Evolutionary conservation across 2,329 filamentous ascomycete species (phyloP), one percentile per base, ranked within the genome.

Genomic region (Hymenoscyphus scutula): DNA sequence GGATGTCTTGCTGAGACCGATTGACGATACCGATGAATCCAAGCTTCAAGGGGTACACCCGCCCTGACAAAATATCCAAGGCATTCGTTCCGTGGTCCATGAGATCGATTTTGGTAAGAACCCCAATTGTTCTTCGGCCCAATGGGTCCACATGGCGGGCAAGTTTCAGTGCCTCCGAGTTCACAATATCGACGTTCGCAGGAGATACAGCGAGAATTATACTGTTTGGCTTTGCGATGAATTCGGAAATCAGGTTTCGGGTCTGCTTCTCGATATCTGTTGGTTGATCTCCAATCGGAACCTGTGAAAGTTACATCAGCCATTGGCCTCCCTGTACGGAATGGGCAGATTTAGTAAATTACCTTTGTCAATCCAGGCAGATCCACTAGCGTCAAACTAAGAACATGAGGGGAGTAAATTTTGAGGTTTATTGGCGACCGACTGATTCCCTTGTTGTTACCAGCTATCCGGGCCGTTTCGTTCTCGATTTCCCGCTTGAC

Each of bases 21-120:
- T 99, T 99, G 72, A 99, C 94, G 17, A 98, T 93, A 65, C 95
- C 95, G 70, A 99, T 98, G 75, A 98, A 99, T 30, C 95, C 95
- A 66, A 99, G 85, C 78, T 98, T 99, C 70, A 99, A 77, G 8
- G 95, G 95, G 76, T 99, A 99, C 2, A 99, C 95, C 29, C 95
- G 89, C 3, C 95, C 95, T 6, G 94, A 96, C n/a, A 99, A 83
- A 70, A 99, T 99, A 73, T 99, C 95, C 70, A 99, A 83, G 17
- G 95, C 95, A 73, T 99, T 98, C 62, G 95, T 99, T 66, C 95
- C 95, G 74, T 99, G 94, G 74, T 99, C 95, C 95, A 99, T 99
- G 62, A 99, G 81, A 75, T 99, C 95, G 67, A 99, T 82, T 79
- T 99, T 99, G 64, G 95, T 98, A 64, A 99, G 83, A 62, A 99